Evolutionary conservation across 129 eudicot genomes (phyloP), one percentile per base, ranked within the genome.

Genomic region (Gnaphalium uliginosum): DNA sequence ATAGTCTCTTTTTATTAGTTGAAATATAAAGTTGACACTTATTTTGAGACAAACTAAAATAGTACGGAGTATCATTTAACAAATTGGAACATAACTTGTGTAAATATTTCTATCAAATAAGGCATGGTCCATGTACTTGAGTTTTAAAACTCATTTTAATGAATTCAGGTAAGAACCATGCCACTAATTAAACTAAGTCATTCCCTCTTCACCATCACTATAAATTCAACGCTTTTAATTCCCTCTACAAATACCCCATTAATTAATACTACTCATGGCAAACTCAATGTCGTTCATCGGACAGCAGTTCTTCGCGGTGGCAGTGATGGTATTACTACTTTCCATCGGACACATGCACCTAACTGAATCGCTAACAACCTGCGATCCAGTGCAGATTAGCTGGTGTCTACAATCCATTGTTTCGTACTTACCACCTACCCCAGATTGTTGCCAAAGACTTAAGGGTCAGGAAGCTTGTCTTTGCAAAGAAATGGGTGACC

Each of bases 321-420:
- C n/a, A 6, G 18, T 15, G 65, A 32, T 33, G 66, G 66, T 51
- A 72, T 2, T 56, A 8, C 79, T 76, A 30, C 8, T 75, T 32
- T 67, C 35, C 33, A 3, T 51, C 1, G 72, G 73, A 29, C n/a
- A 73, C 18, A 6, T 67, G 10, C 66, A 19, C 4, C 72, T 46
- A 33, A 33, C 66, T 60, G 66, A 60, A 35, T 37, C 69, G 15
- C 17, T 43, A 3, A 21, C 15, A 17, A 32, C 60, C 2, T 74
- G 78, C 5, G 18, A 61, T 25, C 24, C 69, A 2, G 69, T 62
- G 29, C 25, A 37, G 43, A 6, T 74, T 23, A 27, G 60, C 27
- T 46, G 70, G 69, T 74, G 78, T 48, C 60, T 61, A 0, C 71
- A 63, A 15, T 68, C 78, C 60, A 33, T 74, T 25, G 69, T 64